Base-by-base conservation (phyloP, 2,329 filamentous ascomycete species). In the Corinectria fuckeliana region DNA sequence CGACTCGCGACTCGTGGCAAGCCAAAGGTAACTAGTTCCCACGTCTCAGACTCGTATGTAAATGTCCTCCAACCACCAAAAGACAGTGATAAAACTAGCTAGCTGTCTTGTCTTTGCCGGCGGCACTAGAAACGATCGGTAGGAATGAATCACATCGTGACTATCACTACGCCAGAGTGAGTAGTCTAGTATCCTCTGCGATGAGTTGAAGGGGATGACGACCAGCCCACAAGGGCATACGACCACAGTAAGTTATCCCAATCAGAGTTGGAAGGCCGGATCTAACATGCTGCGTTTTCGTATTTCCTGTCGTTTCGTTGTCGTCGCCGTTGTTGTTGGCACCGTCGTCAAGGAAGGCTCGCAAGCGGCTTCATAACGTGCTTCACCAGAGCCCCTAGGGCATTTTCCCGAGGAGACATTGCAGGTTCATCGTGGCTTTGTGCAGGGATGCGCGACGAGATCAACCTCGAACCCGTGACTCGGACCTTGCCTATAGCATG, bases 401-500 rank as follows among this genome's bases (percentile, higher is more conserved):
- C 52, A n/a, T n/a, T 44, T 44, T 26, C 13, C 7, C 41, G 30
- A 49, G 34, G 42, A 20, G 30, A 47, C 38, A 42, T 44, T 26
- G 25, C 41, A 32, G 42, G 41, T 38, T 30, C 36, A 39, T 53
- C 28, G 30, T 25, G 39, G 50, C 50, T 56, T 50, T 44, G 56
- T 38, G 36, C 25, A 28, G 42, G 49, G 23, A 30, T 34, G 39
- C 34, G 38, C 39, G 54, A 50, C 51, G 51, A 60, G 30, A 44
- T 36, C 50, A 47, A 21, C 42, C 25, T 36, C n/a, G 32, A 18
- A 36, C 32, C 32, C 50, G 57, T 49, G 55, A 56, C 51, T 48
- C 20, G 39, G 39, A 14, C 55, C 59, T 60, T 56, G 55, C 26
- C 49, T 56, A 48, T 62, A 59, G 32, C 47, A 50, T 53, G 51